These are phyloP conservation scores for Phycomyces blakesleeanus DNA, from an alignment of 192 early-diverging fungal species.

Conservation along the genomic window DNA sequence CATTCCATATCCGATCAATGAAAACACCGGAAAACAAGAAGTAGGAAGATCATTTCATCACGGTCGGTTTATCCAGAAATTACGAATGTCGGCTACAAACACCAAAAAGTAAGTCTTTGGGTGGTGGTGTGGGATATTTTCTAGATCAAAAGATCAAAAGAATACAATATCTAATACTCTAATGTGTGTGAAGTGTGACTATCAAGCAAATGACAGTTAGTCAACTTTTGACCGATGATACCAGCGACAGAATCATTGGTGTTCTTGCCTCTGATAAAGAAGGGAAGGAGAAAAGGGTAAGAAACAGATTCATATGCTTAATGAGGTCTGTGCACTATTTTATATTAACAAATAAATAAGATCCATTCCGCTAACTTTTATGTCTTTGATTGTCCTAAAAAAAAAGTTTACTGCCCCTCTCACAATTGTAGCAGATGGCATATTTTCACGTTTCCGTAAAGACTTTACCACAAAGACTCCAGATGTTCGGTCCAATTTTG, in stretches of 20 bases:
- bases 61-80: slow-evolving; percentile 85
- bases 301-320: too few relatives aligned
- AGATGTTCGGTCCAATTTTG: slow-evolving; percentile 30
- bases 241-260: slow-evolving; percentile 51
- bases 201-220: slow-evolving; percentile 74
- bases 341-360: too few relatives aligned
- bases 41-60: slow-evolving; percentile 89
- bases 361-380: too few relatives aligned
- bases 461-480: slow-evolving; percentile 54
- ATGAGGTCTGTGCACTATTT: too few relatives aligned
- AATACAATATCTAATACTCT: too few relatives aligned
- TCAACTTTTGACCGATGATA: slow-evolving; percentile 24
- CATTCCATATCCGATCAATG: slow-evolving; percentile 66
- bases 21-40: slow-evolving; percentile 43
- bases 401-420: slow-evolving; percentile 58
- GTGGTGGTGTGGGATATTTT: too few relatives aligned
- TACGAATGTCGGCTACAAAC: slow-evolving; percentile 63
- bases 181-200: too few relatives aligned
- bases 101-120: slow-evolving; percentile 52
- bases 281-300: slow-evolving; percentile 20
- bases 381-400: too few relatives aligned
- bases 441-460: slow-evolving; percentile 91
- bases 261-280: slow-evolving; percentile 34
- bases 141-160: slow-evolving; percentile 10
- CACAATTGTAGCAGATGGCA: slow-evolving; percentile 89